Evolutionary conservation across 78 protist species (phyloP).

Genomic region (Ministeria vibrans): DNA sequence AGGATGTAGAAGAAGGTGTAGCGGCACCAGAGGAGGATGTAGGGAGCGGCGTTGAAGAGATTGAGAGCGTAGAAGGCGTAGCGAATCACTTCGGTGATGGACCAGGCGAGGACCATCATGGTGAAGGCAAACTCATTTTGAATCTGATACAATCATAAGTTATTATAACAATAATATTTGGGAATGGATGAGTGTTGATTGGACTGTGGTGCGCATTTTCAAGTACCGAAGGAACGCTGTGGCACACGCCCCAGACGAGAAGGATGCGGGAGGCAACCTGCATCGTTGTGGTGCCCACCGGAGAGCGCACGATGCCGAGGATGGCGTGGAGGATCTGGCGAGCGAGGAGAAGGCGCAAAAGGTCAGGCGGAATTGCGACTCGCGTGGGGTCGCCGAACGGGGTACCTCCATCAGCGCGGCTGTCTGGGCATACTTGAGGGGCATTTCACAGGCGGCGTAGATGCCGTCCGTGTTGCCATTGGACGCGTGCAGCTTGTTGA

Average conservation of each 20-base stretch:
- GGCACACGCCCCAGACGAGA: constrained; percentile 32
- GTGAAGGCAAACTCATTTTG: constrained; percentile 3
- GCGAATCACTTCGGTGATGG: constrained; percentile 54
- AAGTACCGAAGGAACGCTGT: constrained; percentile 14
- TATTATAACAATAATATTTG: not conserved
- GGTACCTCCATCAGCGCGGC: no score
- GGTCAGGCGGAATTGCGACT: no score
- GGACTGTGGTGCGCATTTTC: not conserved
- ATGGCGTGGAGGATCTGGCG: no score
- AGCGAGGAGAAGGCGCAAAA: no score
- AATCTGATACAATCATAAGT: not conserved
- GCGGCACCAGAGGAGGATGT: constrained; percentile 49
- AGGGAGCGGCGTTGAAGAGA: constrained; percentile 29
- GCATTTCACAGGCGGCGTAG: no score
- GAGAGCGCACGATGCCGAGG: constrained; percentile 59
- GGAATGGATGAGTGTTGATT: not conserved
- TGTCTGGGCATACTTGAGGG: no score
- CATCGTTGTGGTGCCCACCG: constrained; percentile 43
- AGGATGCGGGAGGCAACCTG: constrained; percentile 60
- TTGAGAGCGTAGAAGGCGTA: constrained; percentile 59
- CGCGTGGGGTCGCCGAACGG: no score
- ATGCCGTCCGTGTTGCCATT: no score
- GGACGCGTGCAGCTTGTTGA: no score
- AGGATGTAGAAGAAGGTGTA: constrained; percentile 45
- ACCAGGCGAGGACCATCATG: constrained; percentile 44